Evolutionary conservation across 306 rosid genomes (phyloP), one percentile per base, ranked within the genome.

Genomic region (Geum urbanum): DNA sequence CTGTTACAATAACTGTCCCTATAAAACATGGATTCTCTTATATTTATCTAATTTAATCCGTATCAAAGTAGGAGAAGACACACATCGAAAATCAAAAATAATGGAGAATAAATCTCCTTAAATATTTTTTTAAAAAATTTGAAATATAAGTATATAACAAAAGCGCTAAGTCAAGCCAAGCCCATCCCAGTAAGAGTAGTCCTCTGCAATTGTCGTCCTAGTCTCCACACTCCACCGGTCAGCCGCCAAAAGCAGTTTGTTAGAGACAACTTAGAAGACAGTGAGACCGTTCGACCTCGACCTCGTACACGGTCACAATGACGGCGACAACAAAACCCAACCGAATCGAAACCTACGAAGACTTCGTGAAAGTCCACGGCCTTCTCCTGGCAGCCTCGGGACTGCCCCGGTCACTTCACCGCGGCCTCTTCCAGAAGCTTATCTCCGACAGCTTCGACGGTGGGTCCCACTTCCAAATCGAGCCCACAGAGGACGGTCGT

Each of bases 401-500:
- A 27, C 53, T 92, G 41, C 97, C 96, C 3, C 80, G 76, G 80
- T 58, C 86, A 0, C 84, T 90, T 1, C 78, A 86, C 77, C 78
- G 75, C 67, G 78, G 82, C 60, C 87, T 92, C 60, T 92, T 90
- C 78, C 82, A 75, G 70, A 92, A 90, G 78, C 96, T 92, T 53
- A 51, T 82, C 8, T 62, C 84, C 32, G 97, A 90, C 72, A 78
- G 72, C 72, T 92, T 92, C 75, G 98, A 92, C 75, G 89, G 91
- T 73, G 98, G 98, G 52, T 55, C 79, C 47, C 77, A 80, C 78
- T 92, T 92, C 84, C 86, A 78, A 57, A 88, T 92, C 45, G 96
- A 90, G 57, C 91, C 89, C 1, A 82, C 81, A 58, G 87, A 80
- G 58, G 88, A 88, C 3, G 86, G 84, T 24, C 83, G 80, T 20